phyloP scores from a whole-genome alignment of 805 yeast genomes.

The Debaryomyces tyrocola region DNA sequence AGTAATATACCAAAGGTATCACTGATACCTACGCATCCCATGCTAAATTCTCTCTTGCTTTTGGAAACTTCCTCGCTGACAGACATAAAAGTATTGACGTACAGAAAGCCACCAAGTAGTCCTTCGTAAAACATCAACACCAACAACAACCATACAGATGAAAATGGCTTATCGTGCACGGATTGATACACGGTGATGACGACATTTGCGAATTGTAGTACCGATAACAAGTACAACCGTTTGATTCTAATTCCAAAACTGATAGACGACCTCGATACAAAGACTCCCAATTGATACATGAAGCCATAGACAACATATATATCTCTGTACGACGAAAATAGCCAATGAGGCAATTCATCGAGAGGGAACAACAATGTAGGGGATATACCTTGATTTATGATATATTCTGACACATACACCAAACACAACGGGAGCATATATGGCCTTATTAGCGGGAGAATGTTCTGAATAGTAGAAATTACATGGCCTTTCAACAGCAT shows the following conservation, averaged over 20 bases:
- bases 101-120: constrained; percentile 84
- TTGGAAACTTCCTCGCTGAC: constrained; percentile 60
- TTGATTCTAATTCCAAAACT: constrained; percentile 57
- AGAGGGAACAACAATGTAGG: constrained; percentile 85
- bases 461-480: constrained; percentile 16
- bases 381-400: constrained; percentile 87
- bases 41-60: constrained; percentile 34
- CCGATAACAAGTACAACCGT: constrained; percentile 59
- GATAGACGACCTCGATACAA: constrained; percentile 84
- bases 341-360: constrained; percentile 57
- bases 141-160: constrained; percentile 62
- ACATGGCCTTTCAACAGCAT: constrained; percentile 8
- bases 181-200: constrained; percentile 64
- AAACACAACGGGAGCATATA: constrained; percentile 82
- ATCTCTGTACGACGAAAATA: constrained; percentile 69
- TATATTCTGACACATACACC: constrained; percentile 84
- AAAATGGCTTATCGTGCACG: constrained; percentile 51
- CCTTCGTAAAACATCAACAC: constrained; percentile 80
- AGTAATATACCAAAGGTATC: constrained; percentile 82
- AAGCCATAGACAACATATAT: constrained; percentile 91
- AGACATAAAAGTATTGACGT: constrained; percentile 82
- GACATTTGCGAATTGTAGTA: constrained; percentile 68
- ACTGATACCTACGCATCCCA: constrained; percentile 43
- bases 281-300: constrained; percentile 88
- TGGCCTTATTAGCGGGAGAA: constrained; percentile 52